Percentiles rank a stretch among this genome's conserved stretches.
These are phyloP conservation scores for Colletotrichum sp. DNA, from an alignment of 2,329 filamentous ascomycete genomes.

Conservation along the genomic window DNA sequence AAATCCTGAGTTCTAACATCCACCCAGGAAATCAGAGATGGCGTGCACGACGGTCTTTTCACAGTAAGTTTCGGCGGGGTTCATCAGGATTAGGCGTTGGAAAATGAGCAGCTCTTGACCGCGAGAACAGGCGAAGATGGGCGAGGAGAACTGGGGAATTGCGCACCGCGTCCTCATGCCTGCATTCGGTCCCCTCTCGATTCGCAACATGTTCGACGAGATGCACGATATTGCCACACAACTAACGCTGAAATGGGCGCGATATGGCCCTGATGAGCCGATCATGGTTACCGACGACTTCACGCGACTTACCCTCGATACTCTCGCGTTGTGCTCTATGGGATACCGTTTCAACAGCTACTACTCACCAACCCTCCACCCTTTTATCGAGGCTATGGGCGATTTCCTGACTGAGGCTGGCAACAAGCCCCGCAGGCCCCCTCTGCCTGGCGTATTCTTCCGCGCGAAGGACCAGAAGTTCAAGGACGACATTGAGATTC, in stretches of 20 bases:
- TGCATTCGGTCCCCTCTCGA: slow-evolving; percentile 72
- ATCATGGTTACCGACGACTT: slow-evolving; percentile 65
- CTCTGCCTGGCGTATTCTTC: slow-evolving; percentile 52
- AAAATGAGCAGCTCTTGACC: not conserved
- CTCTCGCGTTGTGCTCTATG: slow-evolving; percentile 65
- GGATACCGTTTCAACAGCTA: slow-evolving; percentile 67
- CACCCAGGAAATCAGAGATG: slow-evolving; percentile 59
- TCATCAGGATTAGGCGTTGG: not conserved
- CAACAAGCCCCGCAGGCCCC: slow-evolving; percentile 50
- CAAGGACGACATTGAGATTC: slow-evolving; percentile 51
- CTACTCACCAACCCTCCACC: slow-evolving; percentile 47
- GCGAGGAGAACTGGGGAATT: slow-evolving; percentile 40
- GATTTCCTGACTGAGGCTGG: slow-evolving; percentile 61
- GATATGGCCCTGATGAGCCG: slow-evolving; percentile 42
- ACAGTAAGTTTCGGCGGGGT: slow-evolving; percentile 7
- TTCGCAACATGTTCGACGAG: slow-evolving; percentile 62
- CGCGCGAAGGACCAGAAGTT: slow-evolving; percentile 49
- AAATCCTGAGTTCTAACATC: not conserved
- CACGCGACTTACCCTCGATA: slow-evolving; percentile 66
- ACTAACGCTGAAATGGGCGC: slow-evolving; percentile 59
- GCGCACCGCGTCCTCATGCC: slow-evolving; percentile 71
- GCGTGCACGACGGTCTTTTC: slow-evolving; percentile 45
- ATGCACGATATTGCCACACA: slow-evolving; percentile 59
- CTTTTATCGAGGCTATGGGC: slow-evolving; percentile 61
- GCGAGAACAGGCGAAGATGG: slow-evolving; percentile 10